Evolutionary conservation across 148 eudicot species (phyloP), one percentile per base, ranked within the genome.

Genomic region (Diospyros lotus): DNA sequence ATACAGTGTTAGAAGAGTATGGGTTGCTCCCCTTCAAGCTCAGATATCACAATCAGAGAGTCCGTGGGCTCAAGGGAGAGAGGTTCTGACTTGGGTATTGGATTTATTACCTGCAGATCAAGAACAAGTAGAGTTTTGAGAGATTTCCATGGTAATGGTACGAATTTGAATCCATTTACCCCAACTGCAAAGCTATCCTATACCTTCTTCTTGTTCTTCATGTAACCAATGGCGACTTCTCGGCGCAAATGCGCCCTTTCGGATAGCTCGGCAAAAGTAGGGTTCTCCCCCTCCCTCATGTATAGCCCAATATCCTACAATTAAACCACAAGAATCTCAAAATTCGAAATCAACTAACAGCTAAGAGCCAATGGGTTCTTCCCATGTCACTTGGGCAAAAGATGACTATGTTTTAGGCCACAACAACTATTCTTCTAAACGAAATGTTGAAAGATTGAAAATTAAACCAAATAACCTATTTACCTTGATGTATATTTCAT

Each of bases 141-240:
- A 68, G 63, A 54, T 44, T 40, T n/a, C 8, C 3, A 42, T 2
- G 11, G 45, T 44, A 1, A 17, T 72, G 28, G 28, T 68, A 6
- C 50, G 60, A 17, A 6, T 53, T 14, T 28, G 14, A 54, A 28
- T 12, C 12, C 73, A 48, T 9, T 60, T 75, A 2, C 1, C 14
- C 15, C 17, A n/a, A n/a, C n/a, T n/a, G n/a, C n/a, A n/a, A n/a
- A n/a, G n/a, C n/a, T n/a, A n/a, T n/a, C n/a, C n/a, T n/a, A n/a
- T n/a, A 90, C 97, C 94, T 79, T 88, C 85, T 87, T 88, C 60
- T 91, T 84, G 86, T 87, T 88, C 75, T 84, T 93, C 64, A 93
- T 76, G 68, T 87, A 95, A 70, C 99, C 99, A 67, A 95, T 93
- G 68, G 94, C 98, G 69, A 91, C 99, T 87, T 95, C 99, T 78